Evolutionary conservation across 805 yeast genomes (phyloP).

Genomic region (Jamesozyma jinghongensis): DNA sequence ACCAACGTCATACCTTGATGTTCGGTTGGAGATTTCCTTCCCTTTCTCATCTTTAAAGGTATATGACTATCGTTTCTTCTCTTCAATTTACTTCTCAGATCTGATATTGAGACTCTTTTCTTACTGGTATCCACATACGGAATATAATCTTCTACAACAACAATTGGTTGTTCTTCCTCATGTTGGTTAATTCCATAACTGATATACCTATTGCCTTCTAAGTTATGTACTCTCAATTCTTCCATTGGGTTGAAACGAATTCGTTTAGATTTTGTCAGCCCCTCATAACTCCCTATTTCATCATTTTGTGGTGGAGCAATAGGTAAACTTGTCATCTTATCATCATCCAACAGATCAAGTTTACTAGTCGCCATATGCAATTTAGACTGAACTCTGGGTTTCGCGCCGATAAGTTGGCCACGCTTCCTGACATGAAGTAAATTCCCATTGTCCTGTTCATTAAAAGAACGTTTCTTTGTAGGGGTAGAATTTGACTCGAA

Average conservation of each 20-base stretch:
- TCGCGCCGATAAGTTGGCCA: slow-evolving; percentile 23
- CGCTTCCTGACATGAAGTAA: slow-evolving; percentile 15
- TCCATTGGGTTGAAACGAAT: background rate
- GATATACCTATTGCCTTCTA: slow-evolving; percentile 9
- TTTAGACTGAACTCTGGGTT: slow-evolving; percentile 21
- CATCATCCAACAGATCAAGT: slow-evolving; percentile 25
- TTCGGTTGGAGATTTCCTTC: background rate
- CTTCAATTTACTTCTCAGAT: slow-evolving; percentile 20
- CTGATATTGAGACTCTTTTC: slow-evolving; percentile 23
- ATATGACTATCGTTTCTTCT: slow-evolving; percentile 15
- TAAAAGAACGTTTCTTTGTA: slow-evolving; percentile 11
- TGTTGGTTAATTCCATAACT: slow-evolving; percentile 10
- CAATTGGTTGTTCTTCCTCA: slow-evolving; percentile 17
- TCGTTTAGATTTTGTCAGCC: too few species aligned
- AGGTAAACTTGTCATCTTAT: slow-evolving; percentile 24
- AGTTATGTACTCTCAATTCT: slow-evolving; percentile 15
- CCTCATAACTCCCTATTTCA: background rate
- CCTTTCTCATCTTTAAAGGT: slow-evolving; percentile 15
- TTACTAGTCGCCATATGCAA: slow-evolving; percentile 21
- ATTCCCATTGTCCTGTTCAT: background rate
- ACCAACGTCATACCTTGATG: slow-evolving; percentile 5
- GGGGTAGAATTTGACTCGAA: slow-evolving; percentile 29
- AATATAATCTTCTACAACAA: slow-evolving; percentile 27
- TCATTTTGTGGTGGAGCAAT: slow-evolving; percentile 20
- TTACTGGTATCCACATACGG: slow-evolving; percentile 9